Conservation (phyloP, 371 early-diverging fungal genomes). For the Mortierella sp. region DNA sequence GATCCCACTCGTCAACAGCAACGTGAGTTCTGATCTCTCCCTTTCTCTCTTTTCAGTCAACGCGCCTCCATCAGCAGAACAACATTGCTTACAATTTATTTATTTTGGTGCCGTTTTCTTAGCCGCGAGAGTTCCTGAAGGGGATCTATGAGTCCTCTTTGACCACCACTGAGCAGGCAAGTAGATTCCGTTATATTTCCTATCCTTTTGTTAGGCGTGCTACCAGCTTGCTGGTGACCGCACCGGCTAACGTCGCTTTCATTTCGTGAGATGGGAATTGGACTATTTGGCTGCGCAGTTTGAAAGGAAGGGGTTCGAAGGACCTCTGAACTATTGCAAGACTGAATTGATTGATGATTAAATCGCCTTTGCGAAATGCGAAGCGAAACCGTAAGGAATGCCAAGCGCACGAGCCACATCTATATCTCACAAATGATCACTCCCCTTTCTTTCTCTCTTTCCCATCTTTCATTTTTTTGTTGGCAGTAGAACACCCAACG, state of each 20-base stretch:
- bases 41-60: neutral
- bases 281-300: neutral
- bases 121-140: neutral
- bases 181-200: neutral
- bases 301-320: neutral
- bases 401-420: constrained; percentile 3
- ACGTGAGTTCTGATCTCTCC: neutral
- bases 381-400: neutral
- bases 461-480: neutral
- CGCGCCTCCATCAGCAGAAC: neutral
- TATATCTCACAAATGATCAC: neutral
- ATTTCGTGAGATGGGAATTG: neutral
- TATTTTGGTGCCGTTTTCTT: neutral
- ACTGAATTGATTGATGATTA: neutral
- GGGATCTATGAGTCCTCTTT: neutral
- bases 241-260: no score
- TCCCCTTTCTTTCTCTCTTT: constrained; percentile 1
- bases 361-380: neutral
- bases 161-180: neutral
- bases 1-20: neutral
- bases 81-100: neutral
- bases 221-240: no score
- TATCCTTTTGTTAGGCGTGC: no score
- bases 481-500: neutral
- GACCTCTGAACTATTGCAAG: neutral